These are phyloP conservation scores for Fusarium nodosum DNA, from an alignment of 2,329 filamentous ascomycete species.

Conservation along the genomic window DNA sequence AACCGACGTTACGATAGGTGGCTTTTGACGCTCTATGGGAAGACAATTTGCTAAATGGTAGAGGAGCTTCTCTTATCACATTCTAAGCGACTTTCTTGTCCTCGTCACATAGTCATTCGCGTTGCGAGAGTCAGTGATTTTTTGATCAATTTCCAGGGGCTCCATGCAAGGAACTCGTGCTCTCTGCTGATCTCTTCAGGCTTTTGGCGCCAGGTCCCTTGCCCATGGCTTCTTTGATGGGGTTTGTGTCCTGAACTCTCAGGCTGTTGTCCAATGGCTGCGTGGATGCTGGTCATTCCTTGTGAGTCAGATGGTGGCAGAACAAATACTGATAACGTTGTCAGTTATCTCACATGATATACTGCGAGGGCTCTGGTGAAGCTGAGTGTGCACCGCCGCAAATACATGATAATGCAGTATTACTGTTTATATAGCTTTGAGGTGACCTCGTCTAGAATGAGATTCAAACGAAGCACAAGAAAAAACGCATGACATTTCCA, in stretches of 20 bases:
- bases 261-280: conserved; percentile 32
- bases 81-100: not conserved
- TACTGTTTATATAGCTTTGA: conserved; percentile 19
- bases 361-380: conserved; percentile 1
- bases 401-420: conserved; percentile 15
- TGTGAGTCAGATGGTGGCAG: conserved; percentile 29
- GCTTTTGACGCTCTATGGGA: conserved; percentile 4
- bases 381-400: not conserved
- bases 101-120: conserved; percentile 11
- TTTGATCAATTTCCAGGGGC: conserved; percentile 19
- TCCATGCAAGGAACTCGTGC: conserved; percentile 29
- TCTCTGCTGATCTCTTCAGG: conserved; percentile 39
- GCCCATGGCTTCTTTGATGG: conserved; percentile 20
- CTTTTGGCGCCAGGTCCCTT: conserved; percentile 29
- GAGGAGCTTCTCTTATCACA: not conserved
- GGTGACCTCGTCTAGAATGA: conserved; percentile 6
- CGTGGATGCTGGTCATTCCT: conserved; percentile 35
- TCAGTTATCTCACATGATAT: conserved; percentile 11
- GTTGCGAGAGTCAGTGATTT: conserved; percentile 10
- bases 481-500: conserved; percentile 28
- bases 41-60: not conserved
- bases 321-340: not conserved
- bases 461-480: conserved; percentile 23
- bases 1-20: conserved; percentile 19
- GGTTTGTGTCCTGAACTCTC: conserved; percentile 18